Evolutionary conservation across 2,329 filamentous ascomycete genomes (phyloP).

Genomic region (Fusarium sp.): DNA sequence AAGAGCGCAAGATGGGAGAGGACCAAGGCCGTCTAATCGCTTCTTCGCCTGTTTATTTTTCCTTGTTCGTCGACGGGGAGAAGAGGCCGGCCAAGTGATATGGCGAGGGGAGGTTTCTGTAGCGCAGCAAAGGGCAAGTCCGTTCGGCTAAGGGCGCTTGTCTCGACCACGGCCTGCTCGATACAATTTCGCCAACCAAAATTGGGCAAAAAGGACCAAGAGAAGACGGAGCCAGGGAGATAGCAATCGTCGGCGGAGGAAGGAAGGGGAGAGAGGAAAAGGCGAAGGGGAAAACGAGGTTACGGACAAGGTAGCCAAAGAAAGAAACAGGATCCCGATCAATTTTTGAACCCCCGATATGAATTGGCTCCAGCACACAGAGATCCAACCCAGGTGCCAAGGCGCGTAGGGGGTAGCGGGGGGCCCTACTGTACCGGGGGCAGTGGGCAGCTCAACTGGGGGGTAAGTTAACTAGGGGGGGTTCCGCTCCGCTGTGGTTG

Average conservation of each 20-base stretch:
- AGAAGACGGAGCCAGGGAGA: slow-evolving; percentile 9
- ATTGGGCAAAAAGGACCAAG: not conserved
- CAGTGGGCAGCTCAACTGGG: slow-evolving; percentile 27
- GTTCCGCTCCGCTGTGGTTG: slow-evolving; percentile 20
- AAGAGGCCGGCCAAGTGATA: slow-evolving; percentile 21
- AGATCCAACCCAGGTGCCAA: slow-evolving; percentile 41
- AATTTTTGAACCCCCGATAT: slow-evolving; percentile 47
- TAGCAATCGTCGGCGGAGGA: not conserved
- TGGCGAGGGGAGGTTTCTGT: slow-evolving; percentile 10
- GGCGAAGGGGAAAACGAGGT: slow-evolving; percentile 14
- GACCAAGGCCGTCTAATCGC: slow-evolving; percentile 1
- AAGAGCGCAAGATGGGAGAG: slow-evolving; percentile 24
- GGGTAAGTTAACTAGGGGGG: slow-evolving; percentile 20
- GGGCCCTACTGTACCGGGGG: slow-evolving; percentile 27
- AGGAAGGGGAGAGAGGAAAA: slow-evolving; percentile 15
- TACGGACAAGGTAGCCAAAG: slow-evolving; percentile 38
- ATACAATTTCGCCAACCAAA: not conserved
- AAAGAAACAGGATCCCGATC: slow-evolving; percentile 41
- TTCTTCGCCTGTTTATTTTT: not conserved
- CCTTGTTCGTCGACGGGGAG: slow-evolving; percentile 2
- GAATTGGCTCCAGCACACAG: slow-evolving; percentile 39
- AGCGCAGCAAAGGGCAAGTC: not conserved
- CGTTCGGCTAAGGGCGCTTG: not conserved
- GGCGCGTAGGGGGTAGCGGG: slow-evolving; percentile 40
- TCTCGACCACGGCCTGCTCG: not conserved